Percentiles rank a stretch among this genome's conserved stretches.
Conservation (phyloP, 495 filamentous ascomycete species). For the Saxophila tyrrhenica region DNA sequence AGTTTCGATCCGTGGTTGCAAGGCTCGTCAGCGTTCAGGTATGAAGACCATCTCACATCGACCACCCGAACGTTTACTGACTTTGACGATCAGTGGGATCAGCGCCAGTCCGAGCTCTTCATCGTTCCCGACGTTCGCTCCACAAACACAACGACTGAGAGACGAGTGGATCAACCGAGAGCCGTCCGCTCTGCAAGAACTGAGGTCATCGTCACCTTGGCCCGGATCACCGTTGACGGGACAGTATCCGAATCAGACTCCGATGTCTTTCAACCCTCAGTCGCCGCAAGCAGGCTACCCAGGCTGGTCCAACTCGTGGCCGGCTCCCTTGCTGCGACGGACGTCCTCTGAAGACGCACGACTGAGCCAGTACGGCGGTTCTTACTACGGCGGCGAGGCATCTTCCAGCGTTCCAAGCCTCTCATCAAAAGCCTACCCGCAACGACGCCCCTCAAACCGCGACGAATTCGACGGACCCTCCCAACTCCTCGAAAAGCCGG, state of each 20-base stretch:
- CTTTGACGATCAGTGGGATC: neutral
- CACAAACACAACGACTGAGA: neutral
- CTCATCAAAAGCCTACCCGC: conserved; percentile 28
- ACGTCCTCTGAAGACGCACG: conserved; percentile 9
- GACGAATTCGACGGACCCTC: conserved; percentile 84
- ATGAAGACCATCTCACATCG: neutral
- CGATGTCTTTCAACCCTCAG: neutral
- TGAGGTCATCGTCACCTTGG: conserved; percentile 3
- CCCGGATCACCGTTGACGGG: conserved; percentile 3
- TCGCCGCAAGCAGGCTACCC: neutral
- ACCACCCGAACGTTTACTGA: neutral
- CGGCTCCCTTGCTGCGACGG: conserved; percentile 3
- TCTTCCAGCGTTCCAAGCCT: neutral
- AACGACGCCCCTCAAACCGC: conserved; percentile 64
- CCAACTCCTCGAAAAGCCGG: conserved; percentile 61
- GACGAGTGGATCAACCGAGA: neutral
- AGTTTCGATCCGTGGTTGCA: conserved; percentile 6
- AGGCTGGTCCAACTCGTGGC: conserved; percentile 2
- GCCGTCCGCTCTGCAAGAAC: neutral
- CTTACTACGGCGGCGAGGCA: conserved; percentile 8
- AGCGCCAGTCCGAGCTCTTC: neutral
- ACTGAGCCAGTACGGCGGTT: neutral
- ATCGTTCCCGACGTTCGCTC: neutral
- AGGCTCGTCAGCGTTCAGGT: conserved; percentile 8
- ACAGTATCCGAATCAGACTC: neutral